Evolutionary conservation across 1,284 basidiomycete species (phyloP), one percentile per base, ranked within the genome.

Genomic region (Trametes hirsuta): DNA sequence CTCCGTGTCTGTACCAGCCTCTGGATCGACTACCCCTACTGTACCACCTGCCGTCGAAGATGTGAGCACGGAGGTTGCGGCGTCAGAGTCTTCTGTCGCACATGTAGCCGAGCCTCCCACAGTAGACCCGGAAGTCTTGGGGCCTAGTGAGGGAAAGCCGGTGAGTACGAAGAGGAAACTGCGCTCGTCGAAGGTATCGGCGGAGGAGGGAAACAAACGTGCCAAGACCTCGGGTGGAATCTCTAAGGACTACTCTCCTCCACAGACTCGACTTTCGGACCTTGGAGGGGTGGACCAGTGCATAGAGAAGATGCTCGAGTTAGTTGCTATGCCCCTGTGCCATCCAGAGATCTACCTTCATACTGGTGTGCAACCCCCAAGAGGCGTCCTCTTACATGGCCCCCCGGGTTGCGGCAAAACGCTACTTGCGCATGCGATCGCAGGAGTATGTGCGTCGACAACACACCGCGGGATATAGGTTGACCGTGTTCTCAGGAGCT

Each of bases 351-450:
- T 99, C 12, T 99, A 98, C 76, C 75, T 93, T 6, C 90, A 95
- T 68, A 97, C 95, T 0, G 97, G 97, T 2, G 91, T 98, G 10
- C 91, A 93, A 66, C 90, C 96, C 3, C 96, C 96, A 0, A 80
- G 95, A 51, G 97, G 97, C n/a, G 95, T 99, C 0, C 76, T 99
- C 22, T 77, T 99, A 6, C 94, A 98, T 74, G 97, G 97, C 1
- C 97, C 97, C 2, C 96, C 97, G 0, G 97, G 97, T 8, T 98
- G 96, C 71, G 97, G 97, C 12, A 99, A 99, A 77, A 97, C 95
- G 0, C 76, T 96, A 70, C 76, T 97, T 18, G 95, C 95, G 9
- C 90, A 93, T 72, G 95, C 97, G 21, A 91, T 98, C 52, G 96
- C 95, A 41, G 97, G 96, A 59, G 94, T 94, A 71, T 71, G 88